phyloP scores from a whole-genome alignment of 176 grass and related monocot genomes.

The Carex kokanica region DNA sequence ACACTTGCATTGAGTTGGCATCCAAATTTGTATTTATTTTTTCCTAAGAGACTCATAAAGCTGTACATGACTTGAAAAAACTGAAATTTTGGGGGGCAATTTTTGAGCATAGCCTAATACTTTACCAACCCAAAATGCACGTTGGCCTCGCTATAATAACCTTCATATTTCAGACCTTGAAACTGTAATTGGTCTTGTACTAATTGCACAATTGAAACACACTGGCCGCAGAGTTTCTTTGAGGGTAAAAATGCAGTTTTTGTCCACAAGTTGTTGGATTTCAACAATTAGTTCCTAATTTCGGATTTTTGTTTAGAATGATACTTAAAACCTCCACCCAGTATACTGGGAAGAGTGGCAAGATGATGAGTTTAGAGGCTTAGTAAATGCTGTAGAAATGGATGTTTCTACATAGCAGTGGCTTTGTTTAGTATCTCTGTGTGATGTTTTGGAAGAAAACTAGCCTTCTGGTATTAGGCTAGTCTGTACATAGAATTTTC shows the following conservation, averaged over 20 bases:
- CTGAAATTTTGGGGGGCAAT: background rate
- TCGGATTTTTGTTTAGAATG: background rate
- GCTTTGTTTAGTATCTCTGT: background rate
- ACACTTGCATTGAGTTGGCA: background rate
- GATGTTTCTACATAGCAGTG: background rate
- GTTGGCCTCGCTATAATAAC: background rate
- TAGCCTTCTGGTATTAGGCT: background rate
- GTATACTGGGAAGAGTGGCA: background rate
- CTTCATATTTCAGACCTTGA: background rate
- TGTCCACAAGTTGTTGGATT: background rate
- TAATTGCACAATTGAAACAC: conserved; percentile 1
- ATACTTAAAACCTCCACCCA: background rate
- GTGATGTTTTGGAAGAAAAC: background rate
- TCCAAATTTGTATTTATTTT: background rate
- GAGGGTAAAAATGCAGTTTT: background rate
- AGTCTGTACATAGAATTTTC: background rate
- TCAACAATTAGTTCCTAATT: background rate
- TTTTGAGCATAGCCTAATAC: background rate
- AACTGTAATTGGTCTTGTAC: background rate
- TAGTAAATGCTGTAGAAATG: background rate
- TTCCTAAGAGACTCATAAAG: background rate
- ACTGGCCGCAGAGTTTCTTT: background rate
- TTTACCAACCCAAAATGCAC: background rate
- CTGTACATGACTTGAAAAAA: background rate
- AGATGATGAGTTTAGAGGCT: background rate